A percentile compares a stretch with the other conserved stretches of the same genome.
Conservation (phyloP, 805 yeast species). For the Lachancea sp. region DNA sequence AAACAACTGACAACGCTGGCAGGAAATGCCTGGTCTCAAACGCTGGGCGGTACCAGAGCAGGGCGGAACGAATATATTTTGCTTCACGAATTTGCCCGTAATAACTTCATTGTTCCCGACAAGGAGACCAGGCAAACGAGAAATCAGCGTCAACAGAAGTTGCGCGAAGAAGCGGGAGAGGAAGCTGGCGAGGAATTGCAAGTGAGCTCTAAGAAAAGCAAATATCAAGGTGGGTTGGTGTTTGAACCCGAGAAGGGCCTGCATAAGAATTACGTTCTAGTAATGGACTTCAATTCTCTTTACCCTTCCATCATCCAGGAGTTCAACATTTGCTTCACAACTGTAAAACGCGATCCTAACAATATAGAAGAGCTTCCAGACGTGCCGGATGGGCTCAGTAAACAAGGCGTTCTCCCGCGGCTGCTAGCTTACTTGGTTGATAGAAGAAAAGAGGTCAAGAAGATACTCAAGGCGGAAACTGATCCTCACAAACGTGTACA, state of each 20-base stretch:
- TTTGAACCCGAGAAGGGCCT: conserved; percentile 95
- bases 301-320: conserved; percentile 97
- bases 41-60: conserved; percentile 90
- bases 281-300: conserved; percentile 96
- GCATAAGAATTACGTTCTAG: conserved; percentile 80
- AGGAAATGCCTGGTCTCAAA: conserved; percentile 96
- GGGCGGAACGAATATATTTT: conserved; percentile 92
- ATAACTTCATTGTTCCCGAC: conserved; percentile 83
- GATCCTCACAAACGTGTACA: conserved; percentile 65
- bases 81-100: conserved; percentile 80
- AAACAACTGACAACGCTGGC: conserved; percentile 89
- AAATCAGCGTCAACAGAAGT: conserved; percentile 31
- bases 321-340: conserved; percentile 93
- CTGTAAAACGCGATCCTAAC: conserved; percentile 63
- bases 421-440: conserved; percentile 76
- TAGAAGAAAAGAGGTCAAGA: conserved; percentile 90
- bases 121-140: conserved; percentile 45
- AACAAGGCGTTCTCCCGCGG: conserved; percentile 80
- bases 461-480: conserved; percentile 67
- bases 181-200: conserved; percentile 37
- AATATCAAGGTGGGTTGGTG: conserved; percentile 88
- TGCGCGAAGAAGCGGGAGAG: conserved; percentile 18
- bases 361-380: conserved; percentile 60
- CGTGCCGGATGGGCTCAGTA: conserved; percentile 51
- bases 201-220: conserved; percentile 54